Base-by-base conservation (phyloP, 164 flowering plant genomes). In the Vitis rupestris region DNA sequence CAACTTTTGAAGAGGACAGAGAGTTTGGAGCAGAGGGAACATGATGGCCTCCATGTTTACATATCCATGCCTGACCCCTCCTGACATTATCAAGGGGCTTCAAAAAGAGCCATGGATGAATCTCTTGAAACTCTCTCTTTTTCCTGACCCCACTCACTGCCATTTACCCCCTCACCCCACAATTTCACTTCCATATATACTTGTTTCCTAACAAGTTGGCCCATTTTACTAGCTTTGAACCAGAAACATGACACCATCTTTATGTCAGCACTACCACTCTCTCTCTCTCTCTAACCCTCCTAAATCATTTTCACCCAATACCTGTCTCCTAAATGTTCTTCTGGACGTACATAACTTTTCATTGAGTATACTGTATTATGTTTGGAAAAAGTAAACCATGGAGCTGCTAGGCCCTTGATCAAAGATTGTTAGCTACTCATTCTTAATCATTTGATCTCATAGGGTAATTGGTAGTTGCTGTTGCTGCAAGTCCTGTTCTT, bases 11-110 rank as follows among this genome's bases (percentile, higher is more conserved):
- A 50, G 79, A 71, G 70, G 78, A 75, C 74, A 79, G 50, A 72
- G 82, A 61, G 83, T 82, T 78, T 80, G 83, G 81, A 73, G 74
- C 63, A 78, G 76, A 80, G 88, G 89, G 84, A 70, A 82, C 90
- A 87, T 84, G 78, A 83, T 87, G 88, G 83, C 87, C 83, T 81
- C 86, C 86, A 83, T 86, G 88, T 79, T 86, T 82, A 71, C 83
- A 79, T 63, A 71, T 78, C 76, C 76, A 68, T 82, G 79, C 83
- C 78, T 82, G 30, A 63, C 63, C 63, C 70, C 44, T 37, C 67
- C 68, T 61, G 59, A 68, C 81, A 78, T 55, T 68, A 74, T 75
- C 80, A 80, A 72, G 44, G 9, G 27, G 17, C 71, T 62, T 67
- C 59, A 16, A 55, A 69, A 73, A 50, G 60, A 48, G 23, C 10